These are phyloP conservation scores for Hyaloscypha bicolor DNA, from an alignment of 495 filamentous ascomycete genomes.

Conservation along the genomic window DNA sequence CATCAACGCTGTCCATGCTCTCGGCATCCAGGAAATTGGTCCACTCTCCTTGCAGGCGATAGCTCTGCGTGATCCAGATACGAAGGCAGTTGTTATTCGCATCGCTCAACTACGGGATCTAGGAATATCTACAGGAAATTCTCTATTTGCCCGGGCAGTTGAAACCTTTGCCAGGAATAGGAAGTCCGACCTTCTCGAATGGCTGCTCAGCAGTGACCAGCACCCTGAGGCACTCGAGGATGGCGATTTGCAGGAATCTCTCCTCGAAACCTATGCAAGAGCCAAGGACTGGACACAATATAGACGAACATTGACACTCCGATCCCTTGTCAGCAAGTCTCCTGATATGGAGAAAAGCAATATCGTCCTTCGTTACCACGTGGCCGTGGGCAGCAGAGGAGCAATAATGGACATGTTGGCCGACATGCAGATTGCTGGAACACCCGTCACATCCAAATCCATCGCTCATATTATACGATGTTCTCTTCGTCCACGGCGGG, in stretches of 20 bases:
- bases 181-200: slow-evolving; percentile 56
- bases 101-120: slow-evolving; percentile 57
- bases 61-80: slow-evolving; percentile 57
- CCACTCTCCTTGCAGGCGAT: slow-evolving; percentile 73
- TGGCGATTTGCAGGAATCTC: slow-evolving; percentile 52
- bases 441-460: slow-evolving; percentile 15
- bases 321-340: slow-evolving; percentile 9
- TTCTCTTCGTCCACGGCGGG: slow-evolving; percentile 17
- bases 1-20: slow-evolving; percentile 62
- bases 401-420: slow-evolving; percentile 29
- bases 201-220: slow-evolving; percentile 67
- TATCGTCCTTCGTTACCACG: slow-evolving; percentile 40
- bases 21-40: slow-evolving; percentile 68
- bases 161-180: slow-evolving; percentile 57
- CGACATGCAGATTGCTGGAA: slow-evolving; percentile 32
- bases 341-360: slow-evolving; percentile 38
- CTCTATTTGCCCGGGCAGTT: slow-evolving; percentile 61
- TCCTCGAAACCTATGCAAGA: slow-evolving; percentile 54
- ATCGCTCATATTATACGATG: slow-evolving; percentile 17
- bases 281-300: slow-evolving; percentile 50
- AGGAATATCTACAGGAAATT: slow-evolving; percentile 60
- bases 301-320: slow-evolving; percentile 53
- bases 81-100: slow-evolving; percentile 53
- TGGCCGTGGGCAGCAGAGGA: slow-evolving; percentile 25
- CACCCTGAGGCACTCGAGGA: slow-evolving; percentile 79